Evolutionary conservation across 495 filamentous ascomycete species (phyloP).

Genomic region (Bathelium albidoporum): DNA sequence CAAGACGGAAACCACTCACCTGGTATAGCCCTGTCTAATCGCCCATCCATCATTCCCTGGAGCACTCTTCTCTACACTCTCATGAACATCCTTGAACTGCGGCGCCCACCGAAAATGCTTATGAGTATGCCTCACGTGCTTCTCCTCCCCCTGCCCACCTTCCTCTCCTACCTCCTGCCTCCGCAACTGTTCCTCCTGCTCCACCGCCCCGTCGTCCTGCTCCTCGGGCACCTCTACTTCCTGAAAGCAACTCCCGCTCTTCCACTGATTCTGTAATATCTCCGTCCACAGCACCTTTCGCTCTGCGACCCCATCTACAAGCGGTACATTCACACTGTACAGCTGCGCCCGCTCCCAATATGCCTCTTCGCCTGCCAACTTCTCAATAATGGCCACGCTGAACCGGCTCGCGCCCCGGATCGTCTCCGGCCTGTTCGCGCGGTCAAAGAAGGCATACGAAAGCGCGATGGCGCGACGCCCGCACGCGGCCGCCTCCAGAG

Average conservation of each 20-base stretch:
- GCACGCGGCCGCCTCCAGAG: conserved; percentile 85
- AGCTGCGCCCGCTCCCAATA: conserved; percentile 61
- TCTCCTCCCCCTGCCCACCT: conserved; percentile 12
- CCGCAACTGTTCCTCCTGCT: conserved; percentile 47
- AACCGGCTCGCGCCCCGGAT: conserved; percentile 64
- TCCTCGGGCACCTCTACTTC: conserved; percentile 46
- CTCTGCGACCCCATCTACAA: conserved; percentile 55
- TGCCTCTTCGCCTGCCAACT: conserved; percentile 51
- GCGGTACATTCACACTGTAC: conserved; percentile 79
- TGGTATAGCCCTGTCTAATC: conserved; percentile 77
- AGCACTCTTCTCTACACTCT: conserved; percentile 64
- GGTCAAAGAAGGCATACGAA: conserved; percentile 74
- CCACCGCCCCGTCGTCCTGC: conserved; percentile 46
- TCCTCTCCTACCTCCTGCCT: conserved; percentile 40
- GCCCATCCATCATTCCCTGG: conserved; percentile 94
- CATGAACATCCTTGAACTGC: conserved; percentile 72
- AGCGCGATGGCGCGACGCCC: conserved; percentile 63
- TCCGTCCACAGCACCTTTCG: conserved; percentile 65
- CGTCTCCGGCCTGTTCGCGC: conserved; percentile 66
- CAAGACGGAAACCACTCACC: conserved; percentile 44
- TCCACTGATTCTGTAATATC: conserved; percentile 86
- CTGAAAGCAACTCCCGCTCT: conserved; percentile 68
- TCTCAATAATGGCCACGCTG: conserved; percentile 64
- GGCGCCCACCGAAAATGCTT: conserved; percentile 94
- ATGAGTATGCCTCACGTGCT: conserved; percentile 34